Percentiles rank a stretch among this genome's conserved stretches.
Evolutionary conservation across 1,284 basidiomycete genomes (phyloP).

Genomic region (Austroboletus novae-zelandiae): DNA sequence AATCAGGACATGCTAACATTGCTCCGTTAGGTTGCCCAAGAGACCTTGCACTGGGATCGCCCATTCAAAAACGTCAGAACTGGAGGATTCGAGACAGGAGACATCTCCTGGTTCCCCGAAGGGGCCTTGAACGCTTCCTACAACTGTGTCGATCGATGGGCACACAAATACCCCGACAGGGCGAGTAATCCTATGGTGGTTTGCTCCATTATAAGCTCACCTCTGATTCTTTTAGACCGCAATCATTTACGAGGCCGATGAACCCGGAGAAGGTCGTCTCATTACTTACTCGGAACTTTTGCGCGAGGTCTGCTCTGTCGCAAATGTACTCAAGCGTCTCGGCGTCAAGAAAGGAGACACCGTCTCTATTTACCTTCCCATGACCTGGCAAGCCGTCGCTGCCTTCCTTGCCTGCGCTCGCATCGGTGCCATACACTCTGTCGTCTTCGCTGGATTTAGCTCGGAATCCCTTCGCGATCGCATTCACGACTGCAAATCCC

Average conservation of each 20-base stretch:
- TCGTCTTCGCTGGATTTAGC: slow-evolving; percentile 97
- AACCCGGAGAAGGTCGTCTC: slow-evolving; percentile 78
- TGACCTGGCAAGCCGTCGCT: slow-evolving; percentile 92
- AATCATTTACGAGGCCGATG: slow-evolving; percentile 99
- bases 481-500: slow-evolving; percentile 85
- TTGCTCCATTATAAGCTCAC: neutral
- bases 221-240: slow-evolving; percentile 54
- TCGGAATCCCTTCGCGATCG: slow-evolving; percentile 96
- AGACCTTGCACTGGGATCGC: slow-evolving; percentile 86
- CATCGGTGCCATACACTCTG: slow-evolving; percentile 97
- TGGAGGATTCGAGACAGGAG: slow-evolving; percentile 84
- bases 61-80: slow-evolving; percentile 88
- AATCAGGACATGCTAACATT: neutral
- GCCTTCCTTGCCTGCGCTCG: slow-evolving; percentile 97
- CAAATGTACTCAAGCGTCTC: slow-evolving; percentile 88
- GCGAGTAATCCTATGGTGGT: slow-evolving; percentile 36
- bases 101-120: slow-evolving; percentile 95
- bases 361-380: slow-evolving; percentile 86
- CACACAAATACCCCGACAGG: slow-evolving; percentile 88
- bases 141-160: slow-evolving; percentile 98
- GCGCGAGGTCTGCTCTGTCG: slow-evolving; percentile 84
- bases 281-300: slow-evolving; percentile 87
- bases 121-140: slow-evolving; percentile 89
- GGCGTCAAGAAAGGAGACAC: slow-evolving; percentile 97
- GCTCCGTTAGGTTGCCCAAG: slow-evolving; percentile 63